Evolutionary conservation across 495 filamentous ascomycete genomes (phyloP).

Genomic region (Corynascus novoguineensis): DNA sequence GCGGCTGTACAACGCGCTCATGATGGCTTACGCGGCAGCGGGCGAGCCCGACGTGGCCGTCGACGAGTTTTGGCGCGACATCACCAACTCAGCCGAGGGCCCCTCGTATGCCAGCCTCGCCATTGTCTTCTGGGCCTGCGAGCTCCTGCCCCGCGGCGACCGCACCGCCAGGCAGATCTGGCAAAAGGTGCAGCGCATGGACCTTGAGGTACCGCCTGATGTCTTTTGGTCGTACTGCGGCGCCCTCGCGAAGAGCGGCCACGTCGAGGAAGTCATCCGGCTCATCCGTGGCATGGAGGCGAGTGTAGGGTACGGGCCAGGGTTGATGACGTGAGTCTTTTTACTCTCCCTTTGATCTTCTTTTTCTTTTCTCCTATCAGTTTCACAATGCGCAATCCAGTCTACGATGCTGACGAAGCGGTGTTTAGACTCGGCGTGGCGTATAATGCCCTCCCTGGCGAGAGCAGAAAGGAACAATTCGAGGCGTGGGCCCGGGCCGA

Average conservation of each 20-base stretch:
- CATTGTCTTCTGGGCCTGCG: constrained; percentile 72
- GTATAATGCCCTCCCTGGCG: constrained; percentile 62
- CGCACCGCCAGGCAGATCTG: constrained; percentile 69
- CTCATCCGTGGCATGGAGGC: constrained; percentile 60
- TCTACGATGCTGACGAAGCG: neutral
- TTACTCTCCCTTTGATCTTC: neutral
- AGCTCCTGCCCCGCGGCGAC: constrained; percentile 56
- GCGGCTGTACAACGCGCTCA: constrained; percentile 69
- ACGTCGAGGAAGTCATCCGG: constrained; percentile 58
- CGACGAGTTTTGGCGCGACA: constrained; percentile 72
- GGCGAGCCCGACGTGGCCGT: constrained; percentile 59
- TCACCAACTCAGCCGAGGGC: constrained; percentile 70
- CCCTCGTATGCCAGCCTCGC: constrained; percentile 72
- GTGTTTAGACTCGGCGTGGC: constrained; percentile 57
- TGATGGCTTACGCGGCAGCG: constrained; percentile 73
- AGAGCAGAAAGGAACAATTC: constrained; percentile 58
- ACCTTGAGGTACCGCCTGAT: constrained; percentile 63
- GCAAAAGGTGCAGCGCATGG: constrained; percentile 64
- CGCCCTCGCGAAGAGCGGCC: constrained; percentile 63
- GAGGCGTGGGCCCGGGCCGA: constrained; percentile 62
- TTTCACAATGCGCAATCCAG: neutral
- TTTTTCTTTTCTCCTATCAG: neutral
- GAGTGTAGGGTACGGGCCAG: constrained; percentile 58
- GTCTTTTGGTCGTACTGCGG: constrained; percentile 71
- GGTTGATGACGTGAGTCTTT: constrained; percentile 62